Percentiles rank a stretch among this genome's conserved stretches.
These are phyloP conservation scores for Zancudomyces culisetae DNA, from an alignment of 371 early-diverging fungal genomes.

Conservation along the genomic window DNA sequence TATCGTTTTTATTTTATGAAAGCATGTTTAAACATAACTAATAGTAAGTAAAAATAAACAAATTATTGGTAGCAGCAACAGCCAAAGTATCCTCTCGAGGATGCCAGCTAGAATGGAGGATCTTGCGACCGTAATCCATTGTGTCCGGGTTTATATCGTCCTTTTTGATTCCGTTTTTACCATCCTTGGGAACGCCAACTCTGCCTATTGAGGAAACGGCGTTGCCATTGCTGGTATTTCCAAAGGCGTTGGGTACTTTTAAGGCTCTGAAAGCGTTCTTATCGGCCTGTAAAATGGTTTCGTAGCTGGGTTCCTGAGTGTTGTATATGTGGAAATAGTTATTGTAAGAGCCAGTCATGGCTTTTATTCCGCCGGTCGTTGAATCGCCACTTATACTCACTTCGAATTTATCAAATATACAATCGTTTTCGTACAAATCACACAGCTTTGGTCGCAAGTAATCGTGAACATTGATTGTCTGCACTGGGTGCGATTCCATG, in stretches of 20 bases:
- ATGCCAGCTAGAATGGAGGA: slow-evolving; percentile 94
- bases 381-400: slow-evolving; percentile 88
- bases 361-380: slow-evolving; percentile 50
- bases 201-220: too few relatives aligned
- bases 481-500: slow-evolving; percentile 83
- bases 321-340: slow-evolving; percentile 90
- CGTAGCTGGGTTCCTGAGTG: slow-evolving; percentile 31
- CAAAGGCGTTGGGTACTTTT: slow-evolving; percentile 33
- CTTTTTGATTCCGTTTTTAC: slow-evolving; percentile 29
- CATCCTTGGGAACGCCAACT: slow-evolving; percentile 26
- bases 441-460: slow-evolving; percentile 81
- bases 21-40: slow-evolving; percentile 1
- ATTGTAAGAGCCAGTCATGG: slow-evolving; percentile 90
- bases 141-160: slow-evolving; percentile 63
- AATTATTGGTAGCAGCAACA: slow-evolving; percentile 92
- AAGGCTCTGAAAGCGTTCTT: slow-evolving; percentile 92
- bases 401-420: slow-evolving; percentile 98
- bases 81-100: slow-evolving; percentile 90
- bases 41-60: slow-evolving; percentile 71
- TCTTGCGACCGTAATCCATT: slow-evolving; percentile 87
- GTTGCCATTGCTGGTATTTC: slow-evolving; percentile 28
- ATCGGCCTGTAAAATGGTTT: slow-evolving; percentile 87
- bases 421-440: slow-evolving; percentile 96
- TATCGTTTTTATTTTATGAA: slow-evolving; percentile 49
- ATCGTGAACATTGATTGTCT: slow-evolving; percentile 88